Evolutionary conservation across 306 rosid species (phyloP), one percentile per base, ranked within the genome.

Genomic region (Fragaria vesca): DNA sequence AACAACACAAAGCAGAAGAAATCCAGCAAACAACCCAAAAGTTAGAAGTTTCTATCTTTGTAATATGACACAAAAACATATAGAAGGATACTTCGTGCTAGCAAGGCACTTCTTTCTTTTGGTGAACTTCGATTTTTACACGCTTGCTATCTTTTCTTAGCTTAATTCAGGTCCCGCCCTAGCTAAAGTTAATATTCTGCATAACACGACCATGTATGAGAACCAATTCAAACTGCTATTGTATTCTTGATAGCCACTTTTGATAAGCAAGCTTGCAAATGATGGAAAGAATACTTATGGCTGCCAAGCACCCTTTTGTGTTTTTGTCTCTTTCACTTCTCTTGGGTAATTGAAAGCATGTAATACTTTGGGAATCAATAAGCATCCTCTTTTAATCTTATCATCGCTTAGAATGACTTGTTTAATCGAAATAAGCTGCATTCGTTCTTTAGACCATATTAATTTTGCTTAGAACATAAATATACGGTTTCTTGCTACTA

Each of bases 241-340:
- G 69, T 34, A 32, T 63, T 8, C 45, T 34, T 34, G 20, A 65
- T 13, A 3, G 24, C 12, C 17, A 20, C 13, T 38, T 66, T 40
- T 66, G 15, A n/a, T 40, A 45, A 63, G 36, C 51, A 52, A 57
- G 9, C 78, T 61, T 74, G 70, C 8, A 3, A 36, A 60, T 61
- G 48, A 21, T 60, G 78, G n/a, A 74, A 60, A 74, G 78, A 17
- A 74, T 58, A 57, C 54, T 63, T 16, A 8, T 8, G 7, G 7
- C 32, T 60, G 55, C 30, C 42, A 8, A 43, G 1, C 58, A 12
- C 36, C 38, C 55, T 9, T 74, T 57, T 17, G 18, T 73, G 47
- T 58, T 26, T 13, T n/a, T 32, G 21, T 66, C 7, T 34, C 40
- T 51, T 74, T 74, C 20, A 17, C 7, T 60, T 74, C 57, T 74